These are phyloP conservation scores for Trichaptum fuscoviolaceum DNA, from an alignment of 768 basidiomycete species.

Conservation along the genomic window DNA sequence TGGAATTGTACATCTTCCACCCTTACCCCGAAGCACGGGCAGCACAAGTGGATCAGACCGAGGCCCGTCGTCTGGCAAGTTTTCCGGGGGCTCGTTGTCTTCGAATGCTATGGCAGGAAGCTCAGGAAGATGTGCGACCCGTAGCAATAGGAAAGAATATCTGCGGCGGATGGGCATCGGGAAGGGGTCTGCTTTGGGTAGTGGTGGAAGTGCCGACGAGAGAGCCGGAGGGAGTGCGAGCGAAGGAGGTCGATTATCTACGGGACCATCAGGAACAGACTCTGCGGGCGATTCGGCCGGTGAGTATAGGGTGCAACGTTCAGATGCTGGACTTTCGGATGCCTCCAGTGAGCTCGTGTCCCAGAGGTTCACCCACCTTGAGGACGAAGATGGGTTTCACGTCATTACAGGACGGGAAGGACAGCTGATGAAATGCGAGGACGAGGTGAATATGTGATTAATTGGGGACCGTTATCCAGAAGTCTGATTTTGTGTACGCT, in stretches of 20 bases:
- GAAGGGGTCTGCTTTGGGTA: neutral
- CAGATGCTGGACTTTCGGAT: constrained; percentile 12
- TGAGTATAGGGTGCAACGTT: constrained; percentile 1
- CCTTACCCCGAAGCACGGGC: neutral
- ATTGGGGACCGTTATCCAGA: neutral
- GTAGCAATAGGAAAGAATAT: neutral
- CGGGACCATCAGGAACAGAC: constrained; percentile 10
- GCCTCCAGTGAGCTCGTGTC: constrained; percentile 38
- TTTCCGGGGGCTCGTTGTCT: neutral
- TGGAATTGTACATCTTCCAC: neutral
- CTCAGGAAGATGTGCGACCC: neutral
- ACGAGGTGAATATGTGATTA: constrained; percentile 46
- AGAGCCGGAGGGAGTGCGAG: neutral
- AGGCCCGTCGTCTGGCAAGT: neutral
- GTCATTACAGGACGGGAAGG: constrained; percentile 69
- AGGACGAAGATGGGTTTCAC: constrained; percentile 64
- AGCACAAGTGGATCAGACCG: neutral
- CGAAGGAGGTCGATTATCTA: constrained; percentile 1
- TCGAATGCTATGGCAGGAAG: neutral
- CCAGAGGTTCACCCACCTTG: constrained; percentile 58
- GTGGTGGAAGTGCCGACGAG: neutral
- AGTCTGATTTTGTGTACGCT: constrained; percentile 1
- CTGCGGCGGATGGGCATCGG: neutral
- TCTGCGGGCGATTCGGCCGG: constrained; percentile 8
- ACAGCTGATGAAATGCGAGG: constrained; percentile 60